Evolutionary conservation across 225 moss, liverwort and hornwort genomes (phyloP).

Genomic region (Marchantia paleacea): DNA sequence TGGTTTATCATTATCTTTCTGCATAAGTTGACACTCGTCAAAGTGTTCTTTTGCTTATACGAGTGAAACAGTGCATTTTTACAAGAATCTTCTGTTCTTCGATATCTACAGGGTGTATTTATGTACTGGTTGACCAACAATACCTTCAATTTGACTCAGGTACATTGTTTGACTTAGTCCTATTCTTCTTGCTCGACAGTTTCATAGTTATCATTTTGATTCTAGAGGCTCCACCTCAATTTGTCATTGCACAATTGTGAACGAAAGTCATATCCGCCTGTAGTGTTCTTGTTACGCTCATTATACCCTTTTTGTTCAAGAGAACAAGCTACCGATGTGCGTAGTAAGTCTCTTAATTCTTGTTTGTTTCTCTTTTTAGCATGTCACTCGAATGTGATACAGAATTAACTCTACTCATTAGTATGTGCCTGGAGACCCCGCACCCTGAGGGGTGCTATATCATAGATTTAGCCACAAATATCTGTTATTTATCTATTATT

Average conservation of each 20-base stretch:
- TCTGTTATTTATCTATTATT: too few species aligned
- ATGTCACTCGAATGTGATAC: too few species aligned
- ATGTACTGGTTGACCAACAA: slow-evolving; percentile 99
- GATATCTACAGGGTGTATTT: slow-evolving; percentile 71
- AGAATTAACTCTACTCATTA: too few species aligned
- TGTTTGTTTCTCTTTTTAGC: too few species aligned
- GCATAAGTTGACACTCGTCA: background rate
- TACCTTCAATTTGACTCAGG: slow-evolving; percentile 90
- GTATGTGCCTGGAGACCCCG: too few species aligned
- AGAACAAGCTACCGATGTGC: too few species aligned
- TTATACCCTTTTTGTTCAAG: background rate
- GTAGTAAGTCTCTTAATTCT: too few species aligned
- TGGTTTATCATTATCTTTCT: too few species aligned
- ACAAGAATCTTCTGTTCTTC: background rate
- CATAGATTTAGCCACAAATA: too few species aligned
- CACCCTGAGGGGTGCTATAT: too few species aligned
- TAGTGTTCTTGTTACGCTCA: background rate
- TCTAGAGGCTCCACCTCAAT: background rate
- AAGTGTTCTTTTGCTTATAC: background rate
- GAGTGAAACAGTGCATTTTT: background rate
- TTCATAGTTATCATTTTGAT: background rate
- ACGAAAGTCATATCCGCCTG: background rate
- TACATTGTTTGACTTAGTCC: slow-evolving; percentile 21
- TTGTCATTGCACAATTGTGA: background rate
- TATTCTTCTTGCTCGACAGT: background rate